phyloP scores from a whole-genome alignment of 495 filamentous ascomycete species.

The Penicillium simplicissimum region DNA sequence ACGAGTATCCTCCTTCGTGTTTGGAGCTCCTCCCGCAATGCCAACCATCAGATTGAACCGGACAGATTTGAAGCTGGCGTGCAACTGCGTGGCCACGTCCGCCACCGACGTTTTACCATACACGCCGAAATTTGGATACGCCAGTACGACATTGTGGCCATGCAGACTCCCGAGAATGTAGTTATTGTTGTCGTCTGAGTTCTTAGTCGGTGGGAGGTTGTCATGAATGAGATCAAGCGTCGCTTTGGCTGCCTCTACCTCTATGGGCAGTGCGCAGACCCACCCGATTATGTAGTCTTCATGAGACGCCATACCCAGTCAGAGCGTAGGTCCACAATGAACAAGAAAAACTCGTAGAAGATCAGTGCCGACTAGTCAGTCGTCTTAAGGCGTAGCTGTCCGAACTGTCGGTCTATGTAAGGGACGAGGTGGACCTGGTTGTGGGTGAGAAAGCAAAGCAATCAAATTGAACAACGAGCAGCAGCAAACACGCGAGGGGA shows the following conservation, averaged over 20 bases:
- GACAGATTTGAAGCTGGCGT: conserved; percentile 34
- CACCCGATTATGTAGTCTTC: conserved; percentile 35
- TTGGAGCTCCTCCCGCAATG: conserved; percentile 43
- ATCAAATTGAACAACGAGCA: too few relatives aligned
- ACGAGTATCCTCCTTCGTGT: conserved; percentile 31
- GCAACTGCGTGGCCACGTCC: conserved; percentile 34
- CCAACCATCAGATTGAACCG: conserved; percentile 43
- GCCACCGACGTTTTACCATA: conserved; percentile 34
- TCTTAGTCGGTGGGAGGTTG: conserved; percentile 22
- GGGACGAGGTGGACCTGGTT: too few relatives aligned
- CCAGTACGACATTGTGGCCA: conserved; percentile 45
- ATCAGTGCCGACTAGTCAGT: too few relatives aligned
- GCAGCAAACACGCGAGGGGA: too few relatives aligned
- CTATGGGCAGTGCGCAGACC: conserved; percentile 33
- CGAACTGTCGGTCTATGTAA: too few relatives aligned
- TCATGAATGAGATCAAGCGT: conserved; percentile 33
- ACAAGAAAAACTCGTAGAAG: too few relatives aligned
- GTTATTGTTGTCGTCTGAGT: conserved; percentile 22
- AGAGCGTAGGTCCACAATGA: too few relatives aligned
- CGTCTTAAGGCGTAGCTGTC: too few relatives aligned
- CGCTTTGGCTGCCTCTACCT: conserved; percentile 33
- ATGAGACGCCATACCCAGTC: conserved; percentile 18
- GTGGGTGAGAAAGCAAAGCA: too few relatives aligned
- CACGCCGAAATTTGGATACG: conserved; percentile 22
- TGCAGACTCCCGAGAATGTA: conserved; percentile 29